Percentiles rank a stretch among this genome's conserved stretches.
Conservation (phyloP, 1,139 yeast genomes). For the Wickerhamomyces sp. region DNA sequence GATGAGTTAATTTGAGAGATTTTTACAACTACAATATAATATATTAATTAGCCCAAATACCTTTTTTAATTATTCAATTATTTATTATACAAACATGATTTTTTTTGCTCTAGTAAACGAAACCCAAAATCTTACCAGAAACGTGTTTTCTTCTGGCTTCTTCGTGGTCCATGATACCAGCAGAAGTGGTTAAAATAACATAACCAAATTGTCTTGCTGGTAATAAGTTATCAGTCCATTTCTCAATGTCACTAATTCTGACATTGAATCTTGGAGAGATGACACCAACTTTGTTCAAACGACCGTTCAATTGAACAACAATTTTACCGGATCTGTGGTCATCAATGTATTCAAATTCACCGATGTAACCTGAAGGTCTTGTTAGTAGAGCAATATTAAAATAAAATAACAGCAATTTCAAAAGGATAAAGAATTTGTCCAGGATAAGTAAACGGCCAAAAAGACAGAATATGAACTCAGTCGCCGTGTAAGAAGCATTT, state of each 20-base stretch:
- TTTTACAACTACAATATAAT: too few relatives aligned
- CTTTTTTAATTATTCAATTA: not conserved
- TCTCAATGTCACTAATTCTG: slow-evolving; percentile 88
- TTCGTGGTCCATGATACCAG: slow-evolving; percentile 99
- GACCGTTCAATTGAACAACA: slow-evolving; percentile 94
- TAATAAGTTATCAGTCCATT: slow-evolving; percentile 95
- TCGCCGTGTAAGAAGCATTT: slow-evolving; percentile 77
- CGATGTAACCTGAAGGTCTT: slow-evolving; percentile 70
- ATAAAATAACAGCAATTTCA: slow-evolving; percentile 11
- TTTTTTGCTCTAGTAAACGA: slow-evolving; percentile 79
- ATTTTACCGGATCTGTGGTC: slow-evolving; percentile 99
- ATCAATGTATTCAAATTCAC: slow-evolving; percentile 97
- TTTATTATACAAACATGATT: not conserved
- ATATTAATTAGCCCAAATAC: too few relatives aligned
- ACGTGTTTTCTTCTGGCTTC: slow-evolving; percentile 99
- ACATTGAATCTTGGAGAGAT: slow-evolving; percentile 98
- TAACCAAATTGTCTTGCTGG: slow-evolving; percentile 99
- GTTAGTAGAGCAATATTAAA: not conserved
- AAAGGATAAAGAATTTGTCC: slow-evolving; percentile 38
- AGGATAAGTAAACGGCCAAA: slow-evolving; percentile 60
- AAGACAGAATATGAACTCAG: slow-evolving; percentile 25
- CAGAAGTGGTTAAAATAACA: slow-evolving; percentile 96
- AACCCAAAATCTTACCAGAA: slow-evolving; percentile 96
- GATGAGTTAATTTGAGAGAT: too few relatives aligned
- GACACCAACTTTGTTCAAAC: slow-evolving; percentile 98